A percentile compares a stretch with the other conserved stretches of the same genome.
These are phyloP conservation scores for Trapa bicornis DNA, from an alignment of 345 rosid species.

Conservation along the genomic window DNA sequence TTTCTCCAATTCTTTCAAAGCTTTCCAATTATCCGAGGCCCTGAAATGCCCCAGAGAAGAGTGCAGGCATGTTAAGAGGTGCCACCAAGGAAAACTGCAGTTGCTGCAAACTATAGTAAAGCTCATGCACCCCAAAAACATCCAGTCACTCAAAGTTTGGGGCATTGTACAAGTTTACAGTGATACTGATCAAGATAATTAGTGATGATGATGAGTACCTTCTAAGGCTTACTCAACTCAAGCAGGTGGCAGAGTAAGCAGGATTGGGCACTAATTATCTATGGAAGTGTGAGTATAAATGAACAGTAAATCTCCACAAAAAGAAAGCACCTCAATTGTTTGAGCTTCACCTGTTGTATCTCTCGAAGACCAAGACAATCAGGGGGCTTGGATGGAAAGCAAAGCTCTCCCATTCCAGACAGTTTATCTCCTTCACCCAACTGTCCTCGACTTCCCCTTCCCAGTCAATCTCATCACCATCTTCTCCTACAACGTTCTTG, in stretches of 20 bases:
- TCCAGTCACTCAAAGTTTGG: neutral
- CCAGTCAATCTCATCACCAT: constrained; percentile 73
- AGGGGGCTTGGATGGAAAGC: constrained; percentile 86
- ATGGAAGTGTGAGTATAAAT: neutral
- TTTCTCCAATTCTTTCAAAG: constrained; percentile 76
- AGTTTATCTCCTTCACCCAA: constrained; percentile 82
- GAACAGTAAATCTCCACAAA: neutral
- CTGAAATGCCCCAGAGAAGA: constrained; percentile 16
- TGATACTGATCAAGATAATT: no score
- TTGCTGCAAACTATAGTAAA: neutral
- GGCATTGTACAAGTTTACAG: no score
- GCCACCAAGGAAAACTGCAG: neutral
- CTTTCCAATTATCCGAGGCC: constrained; percentile 79
- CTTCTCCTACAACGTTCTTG: constrained; percentile 75
- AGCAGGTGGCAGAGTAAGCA: no score
- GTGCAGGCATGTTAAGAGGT: neutral
- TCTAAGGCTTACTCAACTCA: no score
- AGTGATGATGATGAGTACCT: no score
- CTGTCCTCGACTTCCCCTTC: constrained; percentile 77
- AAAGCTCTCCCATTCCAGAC: constrained; percentile 81
- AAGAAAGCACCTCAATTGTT: neutral
- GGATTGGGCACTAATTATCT: no score
- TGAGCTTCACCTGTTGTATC: constrained; percentile 46
- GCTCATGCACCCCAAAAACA: neutral
- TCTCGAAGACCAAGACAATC: constrained; percentile 67